Evolutionary conservation across 2,329 filamentous ascomycete genomes (phyloP).

Genomic region (Aphanocladium album): DNA sequence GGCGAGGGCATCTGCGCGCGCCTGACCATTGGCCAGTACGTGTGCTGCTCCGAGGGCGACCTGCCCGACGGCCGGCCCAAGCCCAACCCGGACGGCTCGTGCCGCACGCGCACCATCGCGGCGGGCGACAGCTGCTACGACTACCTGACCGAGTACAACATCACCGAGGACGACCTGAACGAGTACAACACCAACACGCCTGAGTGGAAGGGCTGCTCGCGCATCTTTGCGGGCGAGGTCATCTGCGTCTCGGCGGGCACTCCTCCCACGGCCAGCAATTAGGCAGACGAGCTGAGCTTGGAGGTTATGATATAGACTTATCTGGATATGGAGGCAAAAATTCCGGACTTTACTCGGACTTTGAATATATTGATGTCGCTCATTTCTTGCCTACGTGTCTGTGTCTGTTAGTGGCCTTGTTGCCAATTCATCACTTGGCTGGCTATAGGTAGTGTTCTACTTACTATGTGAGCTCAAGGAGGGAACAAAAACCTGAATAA

Average conservation of each 20-base stretch:
- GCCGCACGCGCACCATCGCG: neutral
- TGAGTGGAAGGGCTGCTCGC: constrained; percentile 22
- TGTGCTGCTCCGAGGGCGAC: constrained; percentile 2
- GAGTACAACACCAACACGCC: constrained; percentile 15
- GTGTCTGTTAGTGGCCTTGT: no score
- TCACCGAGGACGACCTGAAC: neutral
- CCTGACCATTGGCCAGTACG: neutral
- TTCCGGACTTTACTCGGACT: no score
- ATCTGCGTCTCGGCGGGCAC: constrained; percentile 22
- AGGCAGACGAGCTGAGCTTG: no score
- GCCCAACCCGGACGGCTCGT: constrained; percentile 4
- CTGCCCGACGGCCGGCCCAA: neutral
- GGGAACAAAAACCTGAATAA: no score
- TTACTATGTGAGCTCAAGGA: no score
- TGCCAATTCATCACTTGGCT: no score
- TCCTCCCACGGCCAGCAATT: no score
- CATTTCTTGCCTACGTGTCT: no score
- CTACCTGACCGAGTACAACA: neutral
- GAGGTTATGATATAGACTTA: no score
- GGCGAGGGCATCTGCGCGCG: neutral
- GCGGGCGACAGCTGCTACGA: neutral
- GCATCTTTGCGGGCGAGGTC: constrained; percentile 7
- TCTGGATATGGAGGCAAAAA: no score
- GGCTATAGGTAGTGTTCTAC: no score
- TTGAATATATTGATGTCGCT: no score